Evolutionary conservation across 2,329 filamentous ascomycete genomes (phyloP).

Genomic region (Cladophialophora carrionii): DNA sequence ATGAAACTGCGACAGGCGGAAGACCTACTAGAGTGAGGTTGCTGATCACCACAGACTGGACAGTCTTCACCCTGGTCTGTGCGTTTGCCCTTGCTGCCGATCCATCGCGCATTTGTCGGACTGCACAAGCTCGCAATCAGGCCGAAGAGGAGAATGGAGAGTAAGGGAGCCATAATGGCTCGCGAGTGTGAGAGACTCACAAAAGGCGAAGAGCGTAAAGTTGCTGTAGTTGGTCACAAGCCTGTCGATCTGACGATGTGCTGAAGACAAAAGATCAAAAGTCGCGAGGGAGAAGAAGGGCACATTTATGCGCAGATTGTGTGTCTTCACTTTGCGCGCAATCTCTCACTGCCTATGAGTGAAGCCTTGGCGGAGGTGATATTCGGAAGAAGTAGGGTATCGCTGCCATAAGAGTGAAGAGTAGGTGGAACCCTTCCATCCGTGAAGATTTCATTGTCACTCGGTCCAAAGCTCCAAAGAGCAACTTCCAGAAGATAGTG

Average conservation of each 20-base stretch:
- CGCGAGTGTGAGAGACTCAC: background rate
- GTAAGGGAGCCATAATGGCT: background rate
- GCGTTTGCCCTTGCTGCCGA: background rate
- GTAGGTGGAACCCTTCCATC: background rate
- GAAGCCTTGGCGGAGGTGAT: background rate
- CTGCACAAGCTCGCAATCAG: slow-evolving; percentile 2
- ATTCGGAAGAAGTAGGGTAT: background rate
- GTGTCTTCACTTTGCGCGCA: background rate
- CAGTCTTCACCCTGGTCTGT: slow-evolving; percentile 1
- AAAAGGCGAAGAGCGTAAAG: background rate
- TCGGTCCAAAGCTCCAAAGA: background rate
- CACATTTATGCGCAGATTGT: background rate
- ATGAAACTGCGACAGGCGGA: background rate
- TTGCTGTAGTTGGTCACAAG: background rate
- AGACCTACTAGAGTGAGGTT: background rate
- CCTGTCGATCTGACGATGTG: background rate
- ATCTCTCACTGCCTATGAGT: background rate
- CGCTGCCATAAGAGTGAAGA: slow-evolving; percentile 6
- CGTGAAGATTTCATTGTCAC: background rate
- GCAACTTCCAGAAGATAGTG: background rate
- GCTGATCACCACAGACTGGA: background rate
- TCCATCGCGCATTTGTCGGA: slow-evolving; percentile 1
- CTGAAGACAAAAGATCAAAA: background rate
- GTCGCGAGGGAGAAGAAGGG: background rate
- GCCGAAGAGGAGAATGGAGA: slow-evolving; percentile 7